Percentiles rank a stretch among this genome's conserved stretches.
These are phyloP conservation scores for Ampelomyces quisqualis DNA, from an alignment of 2,329 filamentous ascomycete genomes.

Conservation along the genomic window DNA sequence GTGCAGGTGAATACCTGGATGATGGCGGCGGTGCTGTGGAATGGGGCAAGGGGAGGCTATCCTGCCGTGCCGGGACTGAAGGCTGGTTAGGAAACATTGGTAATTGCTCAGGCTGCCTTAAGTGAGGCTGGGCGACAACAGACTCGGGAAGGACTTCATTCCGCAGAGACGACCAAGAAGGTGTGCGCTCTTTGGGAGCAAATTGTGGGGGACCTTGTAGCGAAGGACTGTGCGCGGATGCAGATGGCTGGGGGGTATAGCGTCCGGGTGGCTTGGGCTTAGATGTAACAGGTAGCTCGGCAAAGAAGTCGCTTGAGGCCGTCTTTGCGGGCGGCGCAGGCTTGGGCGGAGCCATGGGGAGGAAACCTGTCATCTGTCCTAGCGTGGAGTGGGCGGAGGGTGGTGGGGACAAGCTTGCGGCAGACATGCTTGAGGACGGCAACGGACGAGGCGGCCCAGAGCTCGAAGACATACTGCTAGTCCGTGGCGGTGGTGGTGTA, in stretches of 20 bases:
- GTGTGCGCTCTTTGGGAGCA: slow-evolving; percentile 37
- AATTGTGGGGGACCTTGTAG: slow-evolving; percentile 27
- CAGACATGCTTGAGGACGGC: slow-evolving; percentile 36
- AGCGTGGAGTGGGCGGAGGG: slow-evolving; percentile 43
- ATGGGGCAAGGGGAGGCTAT: slow-evolving; percentile 36
- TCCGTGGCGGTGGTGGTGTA: slow-evolving; percentile 59
- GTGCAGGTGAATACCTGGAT: slow-evolving; percentile 31
- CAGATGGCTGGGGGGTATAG: slow-evolving; percentile 41
- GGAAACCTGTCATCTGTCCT: slow-evolving; percentile 33
- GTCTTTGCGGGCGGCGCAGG: slow-evolving; percentile 31
- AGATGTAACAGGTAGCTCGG: slow-evolving; percentile 48
- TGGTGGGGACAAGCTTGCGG: slow-evolving; percentile 44
- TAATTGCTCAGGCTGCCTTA: slow-evolving; percentile 47
- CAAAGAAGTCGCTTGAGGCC: slow-evolving; percentile 49
- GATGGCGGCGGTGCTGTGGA: slow-evolving; percentile 29
- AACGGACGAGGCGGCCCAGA: slow-evolving; percentile 21
- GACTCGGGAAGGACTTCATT: slow-evolving; percentile 39
- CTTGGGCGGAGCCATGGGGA: slow-evolving; percentile 25
- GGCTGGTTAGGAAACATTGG: slow-evolving; percentile 41
- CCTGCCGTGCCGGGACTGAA: slow-evolving; percentile 32
- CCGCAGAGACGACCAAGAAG: slow-evolving; percentile 39
- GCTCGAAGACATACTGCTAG: slow-evolving; percentile 56
- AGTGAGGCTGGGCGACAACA: slow-evolving; percentile 29
- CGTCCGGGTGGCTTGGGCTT: slow-evolving; percentile 46
- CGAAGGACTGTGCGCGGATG: slow-evolving; percentile 26